Base-by-base conservation (phyloP, 2,329 filamentous ascomycete genomes). In the Aspergillus sergii region DNA sequence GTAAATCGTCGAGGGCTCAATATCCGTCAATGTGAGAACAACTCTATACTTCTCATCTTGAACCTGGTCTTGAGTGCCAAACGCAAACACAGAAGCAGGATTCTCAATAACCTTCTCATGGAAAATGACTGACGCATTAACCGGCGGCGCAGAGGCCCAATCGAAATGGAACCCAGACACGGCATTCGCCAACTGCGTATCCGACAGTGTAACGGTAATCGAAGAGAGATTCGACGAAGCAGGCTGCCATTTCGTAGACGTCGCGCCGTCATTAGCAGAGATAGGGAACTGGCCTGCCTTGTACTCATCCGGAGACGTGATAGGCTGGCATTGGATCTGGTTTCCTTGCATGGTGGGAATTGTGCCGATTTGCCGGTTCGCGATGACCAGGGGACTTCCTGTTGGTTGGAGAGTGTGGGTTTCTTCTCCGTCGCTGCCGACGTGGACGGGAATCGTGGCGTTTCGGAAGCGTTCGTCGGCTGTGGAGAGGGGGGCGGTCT, bases 241-340 rank as follows among this genome's bases (percentile, higher is more conserved):
- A 0, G 89, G 88, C 70, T 91, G 88, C 89, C 89, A 92, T 67
- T 85, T 86, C 0, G 89, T 91, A 21, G 85, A 85, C 6, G 85
- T 80, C 2, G 88, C 87, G 58, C 89, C 89, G 69, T 92, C 89
- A 57, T 90, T 84, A 3, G 88, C 88, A 0, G 85, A 82, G 58
- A 90, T 80, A 1, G 90, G 89, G 77, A 92, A 91, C 74, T 92
- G 90, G 16, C 90, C 90, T 0, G 88, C 85, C 30, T 83, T 78
- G 70, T 83, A 86, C 2, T 74, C 71, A 45, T 82, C 73, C 0
- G 78, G 72, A 1, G 84, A 86, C 19, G 73, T 74, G 0, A 84
- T 84, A 1, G 86, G 81, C 4, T 80, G 82, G 73, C 89, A 92
- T 77, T 92, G 89, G 0, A 86, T 81, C 32, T 91, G 79, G 72